Conservation (phyloP, 1,284 basidiomycete species). For the Spongispora temasekensis region DNA sequence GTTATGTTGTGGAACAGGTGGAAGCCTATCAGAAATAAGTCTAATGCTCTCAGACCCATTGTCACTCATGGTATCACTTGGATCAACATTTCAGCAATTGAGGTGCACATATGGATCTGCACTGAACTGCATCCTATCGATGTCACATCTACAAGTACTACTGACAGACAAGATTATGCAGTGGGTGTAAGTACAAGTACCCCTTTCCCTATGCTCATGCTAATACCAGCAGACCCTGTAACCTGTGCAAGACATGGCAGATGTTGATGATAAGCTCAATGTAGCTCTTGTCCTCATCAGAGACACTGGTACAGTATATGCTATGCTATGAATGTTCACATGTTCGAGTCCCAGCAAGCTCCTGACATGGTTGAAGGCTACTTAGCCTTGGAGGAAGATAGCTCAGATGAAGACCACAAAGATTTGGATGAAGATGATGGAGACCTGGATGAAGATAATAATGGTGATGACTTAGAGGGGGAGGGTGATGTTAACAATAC, state of each 20-base stretch:
- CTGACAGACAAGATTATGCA: no score
- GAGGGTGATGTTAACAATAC: no score
- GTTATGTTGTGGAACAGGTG: no score
- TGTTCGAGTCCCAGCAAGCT: not conserved
- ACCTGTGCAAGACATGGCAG: not conserved
- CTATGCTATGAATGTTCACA: not conserved
- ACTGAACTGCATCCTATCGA: no score
- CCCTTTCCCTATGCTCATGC: not conserved
- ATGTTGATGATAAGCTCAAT: not conserved
- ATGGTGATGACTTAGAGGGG: not conserved
- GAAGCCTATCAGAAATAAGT: no score
- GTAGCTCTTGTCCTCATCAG: not conserved
- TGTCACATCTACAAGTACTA: no score
- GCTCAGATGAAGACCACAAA: not conserved
- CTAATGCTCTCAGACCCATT: not conserved
- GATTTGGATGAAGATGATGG: not conserved
- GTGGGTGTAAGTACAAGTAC: no score
- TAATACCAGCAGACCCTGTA: not conserved
- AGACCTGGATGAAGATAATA: not conserved
- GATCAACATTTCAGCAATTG: no score
- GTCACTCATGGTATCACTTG: not conserved
- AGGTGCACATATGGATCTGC: no score
- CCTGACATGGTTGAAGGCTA: not conserved
- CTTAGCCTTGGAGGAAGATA: not conserved
- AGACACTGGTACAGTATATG: not conserved